Percentiles rank a stretch among this genome's conserved stretches.
Conservation (phyloP, 1,284 basidiomycete species). For the Cryptococcus sp. region DNA sequence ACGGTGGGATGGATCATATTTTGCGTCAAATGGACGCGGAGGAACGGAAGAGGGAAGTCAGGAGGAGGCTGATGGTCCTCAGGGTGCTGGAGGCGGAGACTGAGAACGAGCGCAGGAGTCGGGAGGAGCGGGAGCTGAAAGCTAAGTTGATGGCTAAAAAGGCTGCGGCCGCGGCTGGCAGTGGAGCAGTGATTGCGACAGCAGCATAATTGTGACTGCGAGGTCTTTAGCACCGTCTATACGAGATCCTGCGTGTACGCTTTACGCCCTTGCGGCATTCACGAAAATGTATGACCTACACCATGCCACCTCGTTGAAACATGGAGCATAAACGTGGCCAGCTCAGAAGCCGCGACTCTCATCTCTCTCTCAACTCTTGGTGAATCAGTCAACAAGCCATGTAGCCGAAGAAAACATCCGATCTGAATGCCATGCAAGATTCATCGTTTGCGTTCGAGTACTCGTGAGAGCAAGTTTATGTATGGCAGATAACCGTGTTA, state of each 20-base stretch:
- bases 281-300: no score
- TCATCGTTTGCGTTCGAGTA: not conserved
- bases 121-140: conserved; percentile 34
- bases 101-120: conserved; percentile 28
- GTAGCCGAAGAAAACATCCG: no score
- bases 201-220: no score
- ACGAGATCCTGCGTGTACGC: no score
- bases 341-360: no score
- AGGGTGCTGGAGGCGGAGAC: conserved; percentile 37
- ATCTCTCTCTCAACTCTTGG: no score
- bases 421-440: conserved; percentile 1
- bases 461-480: not conserved
- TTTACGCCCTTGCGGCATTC: not conserved
- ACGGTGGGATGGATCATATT: conserved; percentile 21
- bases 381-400: no score
- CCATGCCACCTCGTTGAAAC: no score
- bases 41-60: conserved; percentile 30
- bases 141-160: conserved; percentile 33
- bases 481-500: not conserved
- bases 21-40: conserved; percentile 23
- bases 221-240: no score
- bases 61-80: conserved; percentile 33
- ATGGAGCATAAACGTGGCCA: no score
- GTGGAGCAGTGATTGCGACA: not conserved
- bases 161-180: conserved; percentile 10